Conservation (phyloP, 768 basidiomycete species). For the Sutorius australiensis region DNA sequence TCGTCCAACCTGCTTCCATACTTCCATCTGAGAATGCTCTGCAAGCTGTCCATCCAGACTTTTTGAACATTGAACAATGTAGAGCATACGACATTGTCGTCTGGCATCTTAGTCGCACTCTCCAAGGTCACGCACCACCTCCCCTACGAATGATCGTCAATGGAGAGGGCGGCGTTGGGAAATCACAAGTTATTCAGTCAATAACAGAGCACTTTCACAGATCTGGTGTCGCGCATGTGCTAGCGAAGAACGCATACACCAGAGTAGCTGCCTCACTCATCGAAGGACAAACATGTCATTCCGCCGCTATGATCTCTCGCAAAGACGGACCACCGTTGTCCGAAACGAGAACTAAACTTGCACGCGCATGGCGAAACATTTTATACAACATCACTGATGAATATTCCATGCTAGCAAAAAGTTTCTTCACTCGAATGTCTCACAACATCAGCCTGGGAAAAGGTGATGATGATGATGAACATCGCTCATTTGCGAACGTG, state of each 20-base stretch:
- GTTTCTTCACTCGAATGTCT: background rate
- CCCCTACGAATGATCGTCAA: background rate
- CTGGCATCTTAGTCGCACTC: background rate
- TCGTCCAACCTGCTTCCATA: too few relatives aligned
- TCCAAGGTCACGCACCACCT: background rate
- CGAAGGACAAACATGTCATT: too few relatives aligned
- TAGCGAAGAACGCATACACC: background rate
- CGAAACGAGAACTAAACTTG: background rate
- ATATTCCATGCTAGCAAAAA: background rate
- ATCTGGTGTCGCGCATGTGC: background rate
- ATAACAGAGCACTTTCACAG: too few relatives aligned
- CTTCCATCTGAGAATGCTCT: too few relatives aligned
- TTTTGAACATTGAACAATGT: background rate
- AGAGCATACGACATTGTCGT: background rate
- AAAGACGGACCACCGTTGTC: too few relatives aligned
- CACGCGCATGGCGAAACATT: background rate
- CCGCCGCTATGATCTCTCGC: too few relatives aligned
- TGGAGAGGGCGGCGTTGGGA: background rate
- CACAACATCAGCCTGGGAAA: background rate
- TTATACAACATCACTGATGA: background rate
- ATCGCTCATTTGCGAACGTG: too few relatives aligned
- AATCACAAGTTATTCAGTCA: background rate
- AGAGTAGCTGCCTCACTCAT: background rate
- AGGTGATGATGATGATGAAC: too few relatives aligned
- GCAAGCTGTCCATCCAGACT: background rate